These are phyloP conservation scores for Aaosphaeria arxii DNA, from an alignment of 2,329 filamentous ascomycete genomes.

Conservation along the genomic window DNA sequence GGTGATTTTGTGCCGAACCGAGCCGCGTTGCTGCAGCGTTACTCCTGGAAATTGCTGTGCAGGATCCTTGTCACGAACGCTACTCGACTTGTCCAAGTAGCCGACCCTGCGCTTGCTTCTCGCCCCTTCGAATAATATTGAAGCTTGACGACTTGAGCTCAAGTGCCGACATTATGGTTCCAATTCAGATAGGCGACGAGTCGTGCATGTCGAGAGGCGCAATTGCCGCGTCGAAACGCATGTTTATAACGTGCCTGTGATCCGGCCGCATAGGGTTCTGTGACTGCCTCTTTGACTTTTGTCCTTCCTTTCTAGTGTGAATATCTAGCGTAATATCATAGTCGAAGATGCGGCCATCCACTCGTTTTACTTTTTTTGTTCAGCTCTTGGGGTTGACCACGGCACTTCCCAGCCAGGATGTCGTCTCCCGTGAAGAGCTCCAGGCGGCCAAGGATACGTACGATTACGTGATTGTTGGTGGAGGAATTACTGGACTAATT, in stretches of 20 bases:
- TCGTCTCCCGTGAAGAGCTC: neutral
- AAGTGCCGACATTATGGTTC: no score
- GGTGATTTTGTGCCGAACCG: no score
- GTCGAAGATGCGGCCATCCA: constrained; percentile 2
- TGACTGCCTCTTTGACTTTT: neutral
- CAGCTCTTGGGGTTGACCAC: neutral
- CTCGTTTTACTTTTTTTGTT: neutral
- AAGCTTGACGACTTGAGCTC: no score
- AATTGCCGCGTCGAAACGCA: neutral
- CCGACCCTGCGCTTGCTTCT: no score
- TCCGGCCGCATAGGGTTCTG: neutral
- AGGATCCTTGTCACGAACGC: no score
- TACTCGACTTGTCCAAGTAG: no score
- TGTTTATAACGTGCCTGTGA: neutral
- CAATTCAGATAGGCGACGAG: no score
- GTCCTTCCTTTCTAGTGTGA: neutral
- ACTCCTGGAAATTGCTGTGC: no score
- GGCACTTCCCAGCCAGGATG: neutral
- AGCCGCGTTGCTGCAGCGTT: no score
- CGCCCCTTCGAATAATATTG: no score
- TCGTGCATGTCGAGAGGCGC: neutral
- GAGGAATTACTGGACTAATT: constrained; percentile 23
- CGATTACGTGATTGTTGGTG: constrained; percentile 27
- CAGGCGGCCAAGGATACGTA: constrained; percentile 4
- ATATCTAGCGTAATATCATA: neutral